A percentile compares a stretch with the other conserved stretches of the same genome.
These are phyloP conservation scores for Aphanomyces cochlioides DNA, from an alignment of 352 stramenopile genomes.

Conservation along the genomic window DNA sequence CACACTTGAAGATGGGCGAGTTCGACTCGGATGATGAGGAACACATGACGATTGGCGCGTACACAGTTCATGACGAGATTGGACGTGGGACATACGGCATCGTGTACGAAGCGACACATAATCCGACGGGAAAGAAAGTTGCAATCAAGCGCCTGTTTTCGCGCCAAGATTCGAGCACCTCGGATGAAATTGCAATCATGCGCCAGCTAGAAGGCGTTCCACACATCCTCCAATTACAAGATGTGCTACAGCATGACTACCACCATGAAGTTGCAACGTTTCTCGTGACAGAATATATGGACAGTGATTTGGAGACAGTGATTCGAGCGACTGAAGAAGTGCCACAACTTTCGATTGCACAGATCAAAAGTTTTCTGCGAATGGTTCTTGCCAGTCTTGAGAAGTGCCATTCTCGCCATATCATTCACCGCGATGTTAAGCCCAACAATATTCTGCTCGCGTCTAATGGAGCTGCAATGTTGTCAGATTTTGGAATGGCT, in stretches of 20 bases:
- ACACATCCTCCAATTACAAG: constrained; percentile 57
- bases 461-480: constrained; percentile 47
- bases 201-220: constrained; percentile 41
- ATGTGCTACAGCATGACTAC: constrained; percentile 17
- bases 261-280: constrained; percentile 19
- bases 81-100: constrained; percentile 74
- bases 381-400: constrained; percentile 62
- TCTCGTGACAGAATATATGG: constrained; percentile 74
- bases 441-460: constrained; percentile 76
- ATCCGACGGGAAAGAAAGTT: constrained; percentile 38
- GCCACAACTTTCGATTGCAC: constrained; percentile 41
- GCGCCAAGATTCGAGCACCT: constrained; percentile 23
- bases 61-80: constrained; percentile 72
- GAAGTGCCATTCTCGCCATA: constrained; percentile 51
- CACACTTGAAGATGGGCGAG: constrained; percentile 17
- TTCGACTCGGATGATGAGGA: constrained; percentile 31
- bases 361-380: constrained; percentile 65
- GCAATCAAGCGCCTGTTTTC: constrained; percentile 77
- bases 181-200: constrained; percentile 49
- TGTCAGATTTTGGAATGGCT: constrained; percentile 82
- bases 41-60: constrained; percentile 38
- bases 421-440: constrained; percentile 78
- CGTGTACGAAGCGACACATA: constrained; percentile 62
- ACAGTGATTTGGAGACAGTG: constrained; percentile 66
- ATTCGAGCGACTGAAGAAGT: constrained; percentile 42